Evolutionary conservation across 768 basidiomycete species (phyloP).

Genomic region (Pleurotus sapidus): DNA sequence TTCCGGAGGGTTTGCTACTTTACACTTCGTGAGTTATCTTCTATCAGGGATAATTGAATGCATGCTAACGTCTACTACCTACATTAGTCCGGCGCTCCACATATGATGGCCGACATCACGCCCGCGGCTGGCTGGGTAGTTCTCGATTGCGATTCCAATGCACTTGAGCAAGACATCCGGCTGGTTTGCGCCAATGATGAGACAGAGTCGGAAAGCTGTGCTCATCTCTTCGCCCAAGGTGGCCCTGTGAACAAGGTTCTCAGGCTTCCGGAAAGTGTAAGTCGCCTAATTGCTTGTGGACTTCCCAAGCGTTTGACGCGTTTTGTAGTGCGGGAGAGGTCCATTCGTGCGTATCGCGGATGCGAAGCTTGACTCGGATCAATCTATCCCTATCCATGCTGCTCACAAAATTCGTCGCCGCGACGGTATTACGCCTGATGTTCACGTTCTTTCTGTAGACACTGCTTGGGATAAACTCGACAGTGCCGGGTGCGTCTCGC

Average conservation of each 20-base stretch:
- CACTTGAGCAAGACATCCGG: background rate
- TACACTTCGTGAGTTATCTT: background rate
- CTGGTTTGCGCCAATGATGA: constrained; percentile 6
- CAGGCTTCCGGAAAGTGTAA: constrained; percentile 1
- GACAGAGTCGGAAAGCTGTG: background rate
- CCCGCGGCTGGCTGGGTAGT: background rate
- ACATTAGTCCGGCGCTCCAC: background rate
- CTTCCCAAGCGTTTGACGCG: background rate
- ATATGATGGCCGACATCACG: background rate
- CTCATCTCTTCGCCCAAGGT: constrained; percentile 5
- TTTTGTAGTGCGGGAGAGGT: constrained; percentile 10
- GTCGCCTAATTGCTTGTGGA: background rate
- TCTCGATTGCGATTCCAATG: background rate
- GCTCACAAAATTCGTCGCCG: constrained; percentile 20
- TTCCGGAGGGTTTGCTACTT: background rate
- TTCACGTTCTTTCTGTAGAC: constrained; percentile 30
- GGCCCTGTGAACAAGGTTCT: constrained; percentile 2
- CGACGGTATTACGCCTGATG: constrained; percentile 20
- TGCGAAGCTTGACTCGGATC: constrained; percentile 32
- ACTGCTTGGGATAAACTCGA: constrained; percentile 12
- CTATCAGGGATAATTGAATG: no score
- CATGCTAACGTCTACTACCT: no score
- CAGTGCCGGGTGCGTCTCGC: background rate
- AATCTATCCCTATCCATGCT: constrained; percentile 27
- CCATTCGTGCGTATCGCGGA: constrained; percentile 27